phyloP scores from a whole-genome alignment of 225 moss, liverwort and hornwort genomes.

The Polytrichum formosum region DNA sequence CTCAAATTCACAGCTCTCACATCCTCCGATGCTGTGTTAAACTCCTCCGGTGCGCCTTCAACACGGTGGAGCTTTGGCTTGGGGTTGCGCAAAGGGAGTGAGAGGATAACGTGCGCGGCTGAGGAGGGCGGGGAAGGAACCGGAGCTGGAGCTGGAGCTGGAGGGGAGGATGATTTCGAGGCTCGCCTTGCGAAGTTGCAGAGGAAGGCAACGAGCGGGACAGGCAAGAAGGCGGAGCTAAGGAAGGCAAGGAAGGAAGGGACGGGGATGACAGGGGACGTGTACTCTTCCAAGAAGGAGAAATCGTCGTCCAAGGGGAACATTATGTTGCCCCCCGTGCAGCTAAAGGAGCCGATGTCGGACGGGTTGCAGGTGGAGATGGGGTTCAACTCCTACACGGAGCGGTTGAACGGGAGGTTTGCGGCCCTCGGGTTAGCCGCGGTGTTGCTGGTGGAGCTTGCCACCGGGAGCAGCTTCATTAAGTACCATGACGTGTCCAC shows the following conservation, averaged over 20 bases:
- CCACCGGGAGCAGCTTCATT: constrained; percentile 49
- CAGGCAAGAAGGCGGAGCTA: constrained; percentile 61
- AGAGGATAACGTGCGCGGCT: constrained; percentile 12
- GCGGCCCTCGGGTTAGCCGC: constrained; percentile 62
- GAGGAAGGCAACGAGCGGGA: constrained; percentile 57
- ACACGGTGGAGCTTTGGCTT: not conserved
- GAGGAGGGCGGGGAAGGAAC: not conserved
- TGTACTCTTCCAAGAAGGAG: not conserved
- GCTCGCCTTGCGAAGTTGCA: constrained; percentile 52
- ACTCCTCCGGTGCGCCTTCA: not conserved
- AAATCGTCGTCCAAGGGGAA: constrained; percentile 7
- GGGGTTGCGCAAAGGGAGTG: not conserved
- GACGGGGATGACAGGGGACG: constrained; percentile 1
- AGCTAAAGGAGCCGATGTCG: constrained; percentile 42
- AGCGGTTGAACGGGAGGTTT: constrained; percentile 58
- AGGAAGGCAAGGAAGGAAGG: constrained; percentile 63
- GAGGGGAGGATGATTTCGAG: constrained; percentile 44
- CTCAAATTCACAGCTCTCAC: not conserved
- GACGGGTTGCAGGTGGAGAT: constrained; percentile 55
- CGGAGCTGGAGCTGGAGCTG: not conserved
- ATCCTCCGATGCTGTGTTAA: not conserved
- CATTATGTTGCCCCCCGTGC: constrained; percentile 45
- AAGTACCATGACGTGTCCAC: constrained; percentile 53
- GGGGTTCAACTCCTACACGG: constrained; percentile 61
- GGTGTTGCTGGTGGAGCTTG: constrained; percentile 67